Evolutionary conservation across 2,329 filamentous ascomycete species (phyloP).

Genomic region (Colletotrichum graminicola): DNA sequence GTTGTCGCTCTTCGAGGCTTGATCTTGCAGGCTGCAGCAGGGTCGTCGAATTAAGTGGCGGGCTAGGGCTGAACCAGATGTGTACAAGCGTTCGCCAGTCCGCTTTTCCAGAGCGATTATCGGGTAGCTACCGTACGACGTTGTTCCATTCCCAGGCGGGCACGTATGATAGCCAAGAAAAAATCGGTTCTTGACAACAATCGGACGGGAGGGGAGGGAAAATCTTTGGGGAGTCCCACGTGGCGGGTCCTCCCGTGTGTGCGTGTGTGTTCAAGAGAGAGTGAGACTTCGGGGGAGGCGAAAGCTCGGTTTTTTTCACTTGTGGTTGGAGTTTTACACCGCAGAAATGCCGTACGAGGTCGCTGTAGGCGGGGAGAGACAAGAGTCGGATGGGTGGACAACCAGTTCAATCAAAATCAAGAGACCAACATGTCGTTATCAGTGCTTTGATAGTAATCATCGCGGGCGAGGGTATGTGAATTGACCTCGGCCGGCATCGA

Average conservation of each 20-base stretch:
- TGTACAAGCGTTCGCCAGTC: slow-evolving; percentile 1
- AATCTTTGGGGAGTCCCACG: slow-evolving; percentile 12
- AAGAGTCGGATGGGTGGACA: not conserved
- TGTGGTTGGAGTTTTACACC: slow-evolving; percentile 1
- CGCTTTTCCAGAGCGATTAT: slow-evolving; percentile 20
- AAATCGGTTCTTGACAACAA: slow-evolving; percentile 7
- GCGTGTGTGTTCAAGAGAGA: not conserved
- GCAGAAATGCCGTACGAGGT: slow-evolving; percentile 13
- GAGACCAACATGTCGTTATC: not conserved
- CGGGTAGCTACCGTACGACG: slow-evolving; percentile 17
- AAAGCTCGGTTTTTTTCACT: not conserved
- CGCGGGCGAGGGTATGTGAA: not conserved
- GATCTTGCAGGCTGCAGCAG: not conserved
- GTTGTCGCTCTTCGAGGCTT: not conserved
- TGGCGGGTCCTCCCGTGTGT: not conserved
- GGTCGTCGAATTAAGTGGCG: not conserved
- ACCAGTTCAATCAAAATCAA: not conserved
- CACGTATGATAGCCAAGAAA: slow-evolving; percentile 17
- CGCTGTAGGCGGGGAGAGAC: not conserved
- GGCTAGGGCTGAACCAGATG: slow-evolving; percentile 20
- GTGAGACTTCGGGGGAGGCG: slow-evolving; percentile 6
- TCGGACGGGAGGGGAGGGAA: slow-evolving; percentile 7
- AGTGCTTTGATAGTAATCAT: not conserved
- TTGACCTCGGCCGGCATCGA: not conserved
- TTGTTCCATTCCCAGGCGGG: slow-evolving; percentile 9